These are phyloP conservation scores for Termitomyces sp. DNA, from an alignment of 768 basidiomycete genomes.

Conservation along the genomic window DNA sequence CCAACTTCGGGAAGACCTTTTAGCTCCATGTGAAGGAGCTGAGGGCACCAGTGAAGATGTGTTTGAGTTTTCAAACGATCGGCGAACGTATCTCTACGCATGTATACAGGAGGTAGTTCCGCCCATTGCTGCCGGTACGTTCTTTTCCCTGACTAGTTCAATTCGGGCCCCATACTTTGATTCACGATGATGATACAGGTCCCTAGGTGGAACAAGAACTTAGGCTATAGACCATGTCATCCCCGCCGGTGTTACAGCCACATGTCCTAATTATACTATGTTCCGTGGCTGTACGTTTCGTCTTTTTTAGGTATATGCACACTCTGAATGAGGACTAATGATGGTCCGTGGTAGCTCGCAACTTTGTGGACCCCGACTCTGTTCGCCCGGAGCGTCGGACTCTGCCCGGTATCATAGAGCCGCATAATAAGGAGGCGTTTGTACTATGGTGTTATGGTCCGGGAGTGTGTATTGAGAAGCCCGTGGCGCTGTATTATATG, in stretches of 20 bases:
- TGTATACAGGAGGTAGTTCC: conserved; percentile 24
- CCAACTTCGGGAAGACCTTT: conserved; percentile 5
- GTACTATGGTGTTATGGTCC: conserved; percentile 21
- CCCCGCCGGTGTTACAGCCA: conserved; percentile 13
- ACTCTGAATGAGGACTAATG: too few species aligned
- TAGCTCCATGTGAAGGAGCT: conserved; percentile 8
- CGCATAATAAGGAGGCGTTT: conserved; percentile 17
- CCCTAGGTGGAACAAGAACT: conserved; percentile 16
- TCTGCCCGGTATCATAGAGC: neutral
- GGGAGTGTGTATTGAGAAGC: conserved; percentile 23
- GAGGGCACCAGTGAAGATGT: conserved; percentile 12
- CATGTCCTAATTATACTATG: conserved; percentile 17
- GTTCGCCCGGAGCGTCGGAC: conserved; percentile 23
- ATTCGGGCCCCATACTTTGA: neutral
- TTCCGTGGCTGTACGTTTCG: conserved; percentile 14
- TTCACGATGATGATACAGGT: neutral
- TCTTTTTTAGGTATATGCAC: neutral
- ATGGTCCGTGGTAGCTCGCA: conserved; percentile 10
- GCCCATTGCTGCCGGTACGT: conserved; percentile 19
- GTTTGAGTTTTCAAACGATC: conserved; percentile 3
- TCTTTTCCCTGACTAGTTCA: neutral
- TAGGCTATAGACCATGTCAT: conserved; percentile 5
- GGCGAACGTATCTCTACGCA: conserved; percentile 18
- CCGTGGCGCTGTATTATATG: conserved; percentile 25
- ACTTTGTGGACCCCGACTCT: conserved; percentile 19